Evolutionary conservation across 2,329 filamentous ascomycete species (phyloP), one percentile per base, ranked within the genome.

Genomic region (Fusarium chaquense): DNA sequence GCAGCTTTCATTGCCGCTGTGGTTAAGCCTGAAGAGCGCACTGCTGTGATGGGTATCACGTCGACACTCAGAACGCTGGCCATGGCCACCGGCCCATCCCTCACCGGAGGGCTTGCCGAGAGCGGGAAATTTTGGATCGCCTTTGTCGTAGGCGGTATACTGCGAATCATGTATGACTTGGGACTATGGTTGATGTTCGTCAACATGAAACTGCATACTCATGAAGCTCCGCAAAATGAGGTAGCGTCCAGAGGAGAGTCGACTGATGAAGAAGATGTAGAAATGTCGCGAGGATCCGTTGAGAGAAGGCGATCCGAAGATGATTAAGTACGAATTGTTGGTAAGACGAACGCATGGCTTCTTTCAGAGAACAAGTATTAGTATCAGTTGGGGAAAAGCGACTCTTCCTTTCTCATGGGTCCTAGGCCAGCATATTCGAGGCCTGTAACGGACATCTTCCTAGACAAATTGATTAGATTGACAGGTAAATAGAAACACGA

Each of bases 11-110:
- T 92, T 51, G 88, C 89, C 1, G 89, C 89, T 0, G 87, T 90
- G 1, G 89, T 91, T 4, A 85, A 83, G 65, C 86, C 89, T 0
- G 85, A 87, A 56, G 90, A 92, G 77, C 81, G 89, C 3, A 92
- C 90, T 1, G 89, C 89, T 1, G 88, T 90, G n/a, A 89, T 91
- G 87, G 90, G 90, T 15, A 89, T 92, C 69, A 91, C 89, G 0
- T 83, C 81, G 47, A 87, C 88, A 73, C 62, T 91, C 30, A 81
- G 89, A 9, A 91, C 88, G 0, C 72, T 91, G 13, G 87, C 88
- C 0, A 83, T 87, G 65, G 88, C 82, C 60, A 76, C 81, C 0
- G 83, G 88, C 0, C 87, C 88, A 0, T 85, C 80, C 1, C 73
- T 89, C 2, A 90, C 88, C 0, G 88, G 88, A 0, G 67, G 84